Conservation (phyloP, 768 basidiomycete species). For the Leccinellum luteum region DNA sequence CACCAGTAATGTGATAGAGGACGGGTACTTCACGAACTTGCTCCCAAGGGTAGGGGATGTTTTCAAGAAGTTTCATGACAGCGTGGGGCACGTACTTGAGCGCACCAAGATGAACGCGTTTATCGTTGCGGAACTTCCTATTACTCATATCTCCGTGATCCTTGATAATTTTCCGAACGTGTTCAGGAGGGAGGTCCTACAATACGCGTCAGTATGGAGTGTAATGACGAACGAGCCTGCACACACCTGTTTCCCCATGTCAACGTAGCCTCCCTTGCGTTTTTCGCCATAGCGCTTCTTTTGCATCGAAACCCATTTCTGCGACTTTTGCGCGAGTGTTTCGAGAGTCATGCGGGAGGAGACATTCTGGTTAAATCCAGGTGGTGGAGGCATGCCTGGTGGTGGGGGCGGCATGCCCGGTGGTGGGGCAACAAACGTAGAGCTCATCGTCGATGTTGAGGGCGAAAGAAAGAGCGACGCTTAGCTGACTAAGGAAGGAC, state of each 20-base stretch:
- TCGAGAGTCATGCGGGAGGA: constrained; percentile 52
- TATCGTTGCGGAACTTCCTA: constrained; percentile 98
- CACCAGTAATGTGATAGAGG: constrained; percentile 97
- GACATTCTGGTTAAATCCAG: constrained; percentile 31
- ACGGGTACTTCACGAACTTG: constrained; percentile 99
- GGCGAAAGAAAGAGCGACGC: constrained; percentile 21
- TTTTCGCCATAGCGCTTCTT: constrained; percentile 90
- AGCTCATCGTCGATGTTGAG: constrained; percentile 34
- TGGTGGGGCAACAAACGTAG: constrained; percentile 35
- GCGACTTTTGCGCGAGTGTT: constrained; percentile 85
- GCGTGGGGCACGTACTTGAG: constrained; percentile 99
- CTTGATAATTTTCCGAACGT: constrained; percentile 99
- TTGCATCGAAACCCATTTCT: constrained; percentile 97
- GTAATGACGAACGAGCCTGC: background rate
- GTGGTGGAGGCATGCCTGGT: constrained; percentile 41
- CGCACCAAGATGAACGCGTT: constrained; percentile 97
- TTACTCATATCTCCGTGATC: constrained; percentile 99
- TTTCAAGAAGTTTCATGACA: constrained; percentile 98
- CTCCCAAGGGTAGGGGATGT: constrained; percentile 97
- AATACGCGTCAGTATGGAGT: constrained; percentile 6
- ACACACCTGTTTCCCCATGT: constrained; percentile 89
- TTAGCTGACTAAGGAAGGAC: constrained; percentile 26
- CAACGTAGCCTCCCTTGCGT: constrained; percentile 83
- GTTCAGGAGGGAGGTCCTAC: constrained; percentile 93
- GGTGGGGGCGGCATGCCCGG: constrained; percentile 42